phyloP scores from a whole-genome alignment of 805 yeast genomes.

The Wickerhamomyces canadensis region DNA sequence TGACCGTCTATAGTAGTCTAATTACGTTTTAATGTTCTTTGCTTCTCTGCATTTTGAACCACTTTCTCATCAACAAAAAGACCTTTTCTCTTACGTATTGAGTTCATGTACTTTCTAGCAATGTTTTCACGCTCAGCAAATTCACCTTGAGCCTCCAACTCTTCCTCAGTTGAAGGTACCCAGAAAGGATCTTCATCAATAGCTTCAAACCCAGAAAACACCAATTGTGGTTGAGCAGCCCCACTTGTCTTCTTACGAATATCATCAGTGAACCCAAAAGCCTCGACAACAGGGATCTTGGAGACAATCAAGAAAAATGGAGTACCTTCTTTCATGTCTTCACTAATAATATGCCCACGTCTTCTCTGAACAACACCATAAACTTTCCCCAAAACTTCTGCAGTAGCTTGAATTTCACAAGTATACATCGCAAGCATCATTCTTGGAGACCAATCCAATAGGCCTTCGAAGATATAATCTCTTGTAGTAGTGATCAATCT shows the following conservation, averaged over 20 bases:
- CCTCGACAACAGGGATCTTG: slow-evolving; percentile 86
- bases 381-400: slow-evolving; percentile 93
- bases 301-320: slow-evolving; percentile 90
- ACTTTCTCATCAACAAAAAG: slow-evolving; percentile 85
- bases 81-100: slow-evolving; percentile 81
- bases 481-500: slow-evolving; percentile 68
- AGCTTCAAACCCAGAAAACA: slow-evolving; percentile 81
- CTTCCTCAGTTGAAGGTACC: slow-evolving; percentile 98
- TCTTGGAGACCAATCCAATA: slow-evolving; percentile 83
- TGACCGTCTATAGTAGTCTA: no score
- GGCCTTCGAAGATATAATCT: slow-evolving; percentile 63
- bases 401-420: slow-evolving; percentile 91
- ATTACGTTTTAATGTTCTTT: slow-evolving; percentile 77
- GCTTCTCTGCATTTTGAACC: slow-evolving; percentile 89
- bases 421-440: slow-evolving; percentile 87
- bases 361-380: slow-evolving; percentile 90
- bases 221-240: slow-evolving; percentile 93
- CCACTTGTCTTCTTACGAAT: slow-evolving; percentile 91
- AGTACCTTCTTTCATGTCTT: slow-evolving; percentile 97
- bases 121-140: slow-evolving; percentile 87
- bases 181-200: slow-evolving; percentile 95
- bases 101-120: slow-evolving; percentile 82
- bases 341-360: slow-evolving; percentile 79
- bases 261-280: slow-evolving; percentile 95
- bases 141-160: slow-evolving; percentile 88